Evolutionary conservation across 768 basidiomycete genomes (phyloP), one percentile per base, ranked within the genome.

Genomic region (Dentipellis fragilis): DNA sequence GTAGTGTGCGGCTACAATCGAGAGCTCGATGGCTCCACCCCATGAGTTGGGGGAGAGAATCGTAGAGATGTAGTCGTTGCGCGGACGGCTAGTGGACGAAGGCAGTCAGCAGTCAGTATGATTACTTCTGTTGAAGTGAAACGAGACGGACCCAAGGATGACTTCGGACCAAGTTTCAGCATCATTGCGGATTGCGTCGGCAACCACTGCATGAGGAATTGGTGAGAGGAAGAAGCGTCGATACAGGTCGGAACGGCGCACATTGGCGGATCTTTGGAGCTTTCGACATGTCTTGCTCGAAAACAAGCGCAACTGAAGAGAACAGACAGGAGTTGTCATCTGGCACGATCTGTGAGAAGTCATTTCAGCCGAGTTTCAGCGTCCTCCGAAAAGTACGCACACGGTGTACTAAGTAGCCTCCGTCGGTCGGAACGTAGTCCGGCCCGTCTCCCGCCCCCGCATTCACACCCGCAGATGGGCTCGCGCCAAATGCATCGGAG

Each of bases 311-410:
- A 47, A 91, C 75, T 2, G 93, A 84, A 3, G 87, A 87, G 72
- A 97, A 98, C 34, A 98, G 73, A 68, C 95, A 98, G 1, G 92
- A 89, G 64, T 98, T 98, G 71, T 98, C 95, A 64, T 98, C 95
- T n/a, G 93, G 94, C 16, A 95, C 91, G 54, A 93, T 77, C 81
- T 89, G 59, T 38, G 59, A 48, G 36, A 59, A 37, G 21, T 40
- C 45, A 63, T 29, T 17, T n/a, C 21, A 10, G 29, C 36, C 49
- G 14, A 50, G 34, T 34, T 38, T 37, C 37, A 29, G 29, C 29
- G 6, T 29, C 6, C 29, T 48, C 39, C 11, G 37, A 22, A 49
- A 19, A 23, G n/a, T 2, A 6, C 11, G 57, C 69, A 89, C 90
- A 57, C 86, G 73, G 64, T 91, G 88, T n/a, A 92, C 71, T 16